Conservation (phyloP, 2,329 filamentous ascomycete genomes). For the Talaromyces sp. region DNA sequence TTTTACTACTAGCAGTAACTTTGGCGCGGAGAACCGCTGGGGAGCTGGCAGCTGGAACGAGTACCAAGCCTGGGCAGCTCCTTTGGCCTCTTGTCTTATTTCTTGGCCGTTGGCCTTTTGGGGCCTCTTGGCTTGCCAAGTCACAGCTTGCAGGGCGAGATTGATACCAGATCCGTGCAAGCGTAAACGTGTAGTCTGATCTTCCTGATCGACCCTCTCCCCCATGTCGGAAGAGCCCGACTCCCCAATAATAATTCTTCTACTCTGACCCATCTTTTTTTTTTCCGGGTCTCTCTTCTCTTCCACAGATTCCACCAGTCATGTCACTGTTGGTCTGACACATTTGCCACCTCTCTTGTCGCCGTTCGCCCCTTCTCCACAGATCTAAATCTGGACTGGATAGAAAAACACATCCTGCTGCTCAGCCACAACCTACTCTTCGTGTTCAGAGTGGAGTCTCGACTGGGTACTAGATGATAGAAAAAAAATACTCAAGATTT, state of each 20-base stretch:
- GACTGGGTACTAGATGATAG: neutral
- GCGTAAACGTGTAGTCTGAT: neutral
- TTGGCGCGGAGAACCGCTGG: neutral
- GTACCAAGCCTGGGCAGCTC: neutral
- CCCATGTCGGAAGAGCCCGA: neutral
- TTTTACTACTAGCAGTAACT: neutral
- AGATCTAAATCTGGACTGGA: neutral
- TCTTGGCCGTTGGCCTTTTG: neutral
- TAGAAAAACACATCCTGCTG: neutral
- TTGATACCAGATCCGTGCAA: too few species aligned
- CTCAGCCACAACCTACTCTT: neutral
- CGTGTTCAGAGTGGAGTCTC: neutral
- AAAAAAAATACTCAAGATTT: too few species aligned
- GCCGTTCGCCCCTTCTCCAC: neutral
- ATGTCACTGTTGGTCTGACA: neutral
- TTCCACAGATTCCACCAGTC: neutral
- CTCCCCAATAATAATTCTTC: neutral
- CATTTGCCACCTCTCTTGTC: neutral
- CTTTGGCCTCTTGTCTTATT: neutral
- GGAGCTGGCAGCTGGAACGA: neutral
- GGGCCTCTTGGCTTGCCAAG: neutral
- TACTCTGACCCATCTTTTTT: neutral
- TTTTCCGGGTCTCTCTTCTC: neutral
- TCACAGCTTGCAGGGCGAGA: too few species aligned
- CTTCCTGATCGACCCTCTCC: neutral